These are phyloP conservation scores for Phoma sp. DNA, from an alignment of 2,329 filamentous ascomycete species.

Conservation along the genomic window DNA sequence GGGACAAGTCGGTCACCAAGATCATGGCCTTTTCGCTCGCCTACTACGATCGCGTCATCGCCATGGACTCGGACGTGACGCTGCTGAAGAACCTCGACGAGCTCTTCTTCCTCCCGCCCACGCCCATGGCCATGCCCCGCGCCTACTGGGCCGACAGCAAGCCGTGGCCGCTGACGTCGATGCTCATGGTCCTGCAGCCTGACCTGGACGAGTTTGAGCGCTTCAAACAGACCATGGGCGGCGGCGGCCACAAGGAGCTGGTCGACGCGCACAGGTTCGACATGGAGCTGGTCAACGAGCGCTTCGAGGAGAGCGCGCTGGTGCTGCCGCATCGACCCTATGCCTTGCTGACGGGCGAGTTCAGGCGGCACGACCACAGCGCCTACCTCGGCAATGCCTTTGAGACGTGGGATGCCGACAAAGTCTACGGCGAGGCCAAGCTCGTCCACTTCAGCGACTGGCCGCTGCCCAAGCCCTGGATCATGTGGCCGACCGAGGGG, in stretches of 20 bases:
- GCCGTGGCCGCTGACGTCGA: slow-evolving; percentile 62
- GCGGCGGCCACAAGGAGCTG: slow-evolving; percentile 35
- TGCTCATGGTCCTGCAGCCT: slow-evolving; percentile 68
- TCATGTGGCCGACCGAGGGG: slow-evolving; percentile 53
- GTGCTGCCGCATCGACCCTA: slow-evolving; percentile 70
- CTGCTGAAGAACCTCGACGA: slow-evolving; percentile 71
- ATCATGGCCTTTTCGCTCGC: slow-evolving; percentile 72
- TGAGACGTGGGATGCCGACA: slow-evolving; percentile 66
- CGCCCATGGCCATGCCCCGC: slow-evolving; percentile 70
- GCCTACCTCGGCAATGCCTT: slow-evolving; percentile 60
- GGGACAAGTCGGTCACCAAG: slow-evolving; percentile 71
- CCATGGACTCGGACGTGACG: slow-evolving; percentile 68
- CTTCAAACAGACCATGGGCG: slow-evolving; percentile 40
- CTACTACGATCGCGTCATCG: slow-evolving; percentile 64
- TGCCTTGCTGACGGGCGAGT: slow-evolving; percentile 67
- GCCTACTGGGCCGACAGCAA: slow-evolving; percentile 72
- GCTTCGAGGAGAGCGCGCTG: slow-evolving; percentile 64
- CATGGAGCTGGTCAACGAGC: slow-evolving; percentile 71
- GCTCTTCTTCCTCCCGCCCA: slow-evolving; percentile 69
- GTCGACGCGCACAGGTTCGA: slow-evolving; percentile 59
- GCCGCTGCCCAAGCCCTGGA: slow-evolving; percentile 72
- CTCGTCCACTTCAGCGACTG: slow-evolving; percentile 75
- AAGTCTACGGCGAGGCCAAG: slow-evolving; percentile 65
- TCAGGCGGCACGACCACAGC: slow-evolving; percentile 61
- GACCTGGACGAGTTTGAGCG: slow-evolving; percentile 58